Evolutionary conservation across 2,329 filamentous ascomycete genomes (phyloP).

Genomic region (Fusarium humuli): DNA sequence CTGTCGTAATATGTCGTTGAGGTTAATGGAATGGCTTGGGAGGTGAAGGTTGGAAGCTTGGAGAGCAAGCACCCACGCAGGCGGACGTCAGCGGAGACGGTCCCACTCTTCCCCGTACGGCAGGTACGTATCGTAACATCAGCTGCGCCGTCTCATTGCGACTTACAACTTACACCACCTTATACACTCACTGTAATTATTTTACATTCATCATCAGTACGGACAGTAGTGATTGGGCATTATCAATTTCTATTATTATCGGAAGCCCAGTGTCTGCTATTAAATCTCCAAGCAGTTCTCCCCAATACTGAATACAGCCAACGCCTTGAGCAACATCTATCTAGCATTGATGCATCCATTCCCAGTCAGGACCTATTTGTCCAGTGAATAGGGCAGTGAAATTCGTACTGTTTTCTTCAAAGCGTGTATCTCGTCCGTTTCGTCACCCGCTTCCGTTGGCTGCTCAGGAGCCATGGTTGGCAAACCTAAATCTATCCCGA

Average conservation of each 20-base stretch:
- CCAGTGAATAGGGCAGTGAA: neutral
- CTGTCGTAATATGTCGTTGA: conserved; percentile 17
- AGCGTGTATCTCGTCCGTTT: neutral
- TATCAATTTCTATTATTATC: conserved; percentile 2
- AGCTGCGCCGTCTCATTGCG: neutral
- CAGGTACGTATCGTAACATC: conserved; percentile 30
- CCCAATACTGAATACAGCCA: neutral
- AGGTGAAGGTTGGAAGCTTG: conserved; percentile 44
- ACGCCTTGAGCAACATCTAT: neutral
- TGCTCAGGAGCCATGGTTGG: conserved; percentile 4
- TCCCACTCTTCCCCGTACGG: conserved; percentile 36
- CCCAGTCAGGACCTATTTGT: neutral
- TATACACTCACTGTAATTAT: neutral
- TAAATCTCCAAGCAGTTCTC: neutral
- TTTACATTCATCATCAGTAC: neutral
- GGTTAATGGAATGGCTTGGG: conserved; percentile 18
- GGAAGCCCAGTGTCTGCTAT: neutral
- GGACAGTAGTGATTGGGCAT: neutral
- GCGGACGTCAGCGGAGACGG: conserved; percentile 42
- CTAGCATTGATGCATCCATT: neutral
- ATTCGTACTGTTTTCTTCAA: neutral
- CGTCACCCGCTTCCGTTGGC: neutral
- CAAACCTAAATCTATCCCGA: conserved; percentile 36
- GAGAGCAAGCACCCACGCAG: conserved; percentile 27
- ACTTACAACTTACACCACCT: neutral